Evolutionary conservation across 2,329 filamentous ascomycete species (phyloP), one percentile per base, ranked within the genome.

Genomic region (Colletotrichum sidae): DNA sequence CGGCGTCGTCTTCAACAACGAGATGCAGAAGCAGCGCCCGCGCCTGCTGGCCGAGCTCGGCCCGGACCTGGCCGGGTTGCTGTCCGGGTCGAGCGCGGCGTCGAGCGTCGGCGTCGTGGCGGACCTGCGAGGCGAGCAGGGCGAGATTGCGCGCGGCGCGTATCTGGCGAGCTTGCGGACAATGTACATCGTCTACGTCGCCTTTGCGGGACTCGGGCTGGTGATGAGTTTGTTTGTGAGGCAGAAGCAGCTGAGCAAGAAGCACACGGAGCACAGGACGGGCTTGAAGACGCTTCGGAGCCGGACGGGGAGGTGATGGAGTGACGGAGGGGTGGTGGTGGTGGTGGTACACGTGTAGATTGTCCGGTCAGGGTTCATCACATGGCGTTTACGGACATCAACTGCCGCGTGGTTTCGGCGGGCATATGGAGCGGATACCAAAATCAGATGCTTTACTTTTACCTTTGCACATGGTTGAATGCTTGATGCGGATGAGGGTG

Each of bases 11-110:
- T 73, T 75, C 69, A 76, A 80, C 60, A 80, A 80, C 68, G 68
- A 72, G 44, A 82, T 82, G 79, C 72, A 78, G 68, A 67, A 65
- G 37, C 78, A 79, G 69, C 71, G 76, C 35, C 72, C 78, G 4
- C 72, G 73, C 8, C 81, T 92, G 37, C 75, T 78, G 25, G 70
- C 77, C 37, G 76, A 83, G 4, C 81, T 92, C 0, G 85, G 85
- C 0, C 77, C 77, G 0, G 72, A 84, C 3, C 77, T 83, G 1
- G 87, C 87, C 0, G 70, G 74, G 4, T 71, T 80, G 33, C 82
- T 92, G 6, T 83, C 86, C 4, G 88, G 89, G n/a, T 78, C 80
- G 68, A 82, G 84, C 61, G 87, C 90, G n/a, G 84, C 87, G 12
- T 84, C 90, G 17, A 89, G 86, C 71, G 86, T 90, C 2, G 80